These are phyloP conservation scores for Podospora bellae-mahoneyi DNA, from an alignment of 495 filamentous ascomycete genomes.

Conservation along the genomic window DNA sequence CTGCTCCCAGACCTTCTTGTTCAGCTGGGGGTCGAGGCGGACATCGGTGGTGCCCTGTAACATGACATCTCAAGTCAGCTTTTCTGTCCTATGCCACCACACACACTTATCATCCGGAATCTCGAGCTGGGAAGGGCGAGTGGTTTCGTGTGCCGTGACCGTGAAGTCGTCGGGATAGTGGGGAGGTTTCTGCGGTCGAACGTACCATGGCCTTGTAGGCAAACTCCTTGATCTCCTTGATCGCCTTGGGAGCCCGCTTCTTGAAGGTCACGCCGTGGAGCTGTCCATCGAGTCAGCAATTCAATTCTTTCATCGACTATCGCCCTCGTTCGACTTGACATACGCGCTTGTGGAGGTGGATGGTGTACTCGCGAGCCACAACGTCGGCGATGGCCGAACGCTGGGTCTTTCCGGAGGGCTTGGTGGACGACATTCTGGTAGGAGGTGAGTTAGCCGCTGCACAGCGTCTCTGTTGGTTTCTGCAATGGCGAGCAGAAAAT, in stretches of 20 bases:
- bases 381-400: conserved; percentile 97
- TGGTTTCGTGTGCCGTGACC: background rate
- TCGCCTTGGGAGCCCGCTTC: conserved; percentile 95
- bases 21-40: conserved; percentile 94
- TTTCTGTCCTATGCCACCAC: conserved; percentile 1
- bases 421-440: conserved; percentile 65
- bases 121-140: background rate
- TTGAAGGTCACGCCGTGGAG: conserved; percentile 97
- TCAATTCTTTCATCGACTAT: background rate
- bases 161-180: conserved; percentile 8
- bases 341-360: conserved; percentile 99
- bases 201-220: conserved; percentile 93
- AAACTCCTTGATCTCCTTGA: conserved; percentile 98
- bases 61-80: conserved; percentile 27
- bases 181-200: conserved; percentile 17
- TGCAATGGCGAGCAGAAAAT: conserved; percentile 1
- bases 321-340: conserved; percentile 39
- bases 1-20: conserved; percentile 99
- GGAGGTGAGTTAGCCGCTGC: conserved; percentile 16
- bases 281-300: conserved; percentile 48
- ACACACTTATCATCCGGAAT: background rate
- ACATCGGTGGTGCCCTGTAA: conserved; percentile 91
- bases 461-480: background rate
- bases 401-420: conserved; percentile 65
- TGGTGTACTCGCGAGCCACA: conserved; percentile 99